A percentile compares a stretch with the other conserved stretches of the same genome.
Evolutionary conservation across 805 yeast species (phyloP).

Genomic region (Pichia phayaonensis): DNA sequence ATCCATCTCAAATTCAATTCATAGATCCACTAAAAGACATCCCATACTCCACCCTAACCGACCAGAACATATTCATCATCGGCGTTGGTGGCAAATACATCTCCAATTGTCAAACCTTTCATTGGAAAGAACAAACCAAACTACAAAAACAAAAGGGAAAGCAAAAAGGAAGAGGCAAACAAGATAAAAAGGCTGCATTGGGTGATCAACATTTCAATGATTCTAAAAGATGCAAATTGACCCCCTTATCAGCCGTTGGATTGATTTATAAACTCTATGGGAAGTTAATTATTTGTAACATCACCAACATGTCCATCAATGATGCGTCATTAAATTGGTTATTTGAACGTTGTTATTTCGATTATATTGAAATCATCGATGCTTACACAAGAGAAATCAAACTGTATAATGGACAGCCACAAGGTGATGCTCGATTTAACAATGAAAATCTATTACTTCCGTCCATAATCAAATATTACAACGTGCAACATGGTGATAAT

Average conservation of each 20-base stretch:
- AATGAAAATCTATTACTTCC: constrained; percentile 69
- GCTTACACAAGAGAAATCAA: constrained; percentile 80
- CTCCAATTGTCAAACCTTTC: not conserved
- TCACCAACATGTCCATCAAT: constrained; percentile 27
- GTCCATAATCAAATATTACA: constrained; percentile 62
- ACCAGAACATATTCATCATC: not conserved
- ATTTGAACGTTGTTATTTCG: constrained; percentile 68
- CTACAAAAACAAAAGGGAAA: not conserved
- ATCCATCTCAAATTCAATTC: not conserved
- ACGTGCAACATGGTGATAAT: constrained; percentile 82
- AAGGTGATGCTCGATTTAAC: constrained; percentile 48
- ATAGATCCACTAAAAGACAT: not conserved
- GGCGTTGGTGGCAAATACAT: not conserved
- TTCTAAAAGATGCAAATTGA: constrained; percentile 1
- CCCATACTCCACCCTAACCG: not conserved
- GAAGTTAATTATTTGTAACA: constrained; percentile 50
- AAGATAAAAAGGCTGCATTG: not conserved
- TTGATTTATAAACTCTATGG: constrained; percentile 80
- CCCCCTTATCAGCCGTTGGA: constrained; percentile 72
- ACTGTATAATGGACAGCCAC: constrained; percentile 51
- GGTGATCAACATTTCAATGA: not conserved
- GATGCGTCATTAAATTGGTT: constrained; percentile 39
- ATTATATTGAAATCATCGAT: constrained; percentile 82
- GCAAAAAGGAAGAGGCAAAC: not conserved
- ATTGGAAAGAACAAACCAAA: not conserved